A percentile compares a stretch with the other conserved stretches of the same genome.
Evolutionary conservation across 108 stramenopile species (phyloP).

Genomic region (Cafeteria roenbergensis): DNA sequence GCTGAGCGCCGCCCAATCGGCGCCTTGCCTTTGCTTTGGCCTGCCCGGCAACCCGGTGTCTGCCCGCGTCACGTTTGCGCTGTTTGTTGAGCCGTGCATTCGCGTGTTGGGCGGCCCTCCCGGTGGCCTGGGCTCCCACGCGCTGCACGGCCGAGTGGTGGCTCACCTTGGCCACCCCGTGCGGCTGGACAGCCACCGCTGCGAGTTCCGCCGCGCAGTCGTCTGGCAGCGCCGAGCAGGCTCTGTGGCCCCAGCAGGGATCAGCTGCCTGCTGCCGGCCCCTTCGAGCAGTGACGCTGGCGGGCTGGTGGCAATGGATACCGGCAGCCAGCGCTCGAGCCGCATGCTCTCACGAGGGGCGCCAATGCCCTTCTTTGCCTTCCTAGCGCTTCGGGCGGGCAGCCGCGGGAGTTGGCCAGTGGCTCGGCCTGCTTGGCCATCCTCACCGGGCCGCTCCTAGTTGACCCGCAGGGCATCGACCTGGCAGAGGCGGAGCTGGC

Average conservation of each 20-base stretch:
- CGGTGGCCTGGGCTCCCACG: too few species aligned
- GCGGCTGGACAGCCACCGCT: too few species aligned
- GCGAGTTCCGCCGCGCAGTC: too few species aligned
- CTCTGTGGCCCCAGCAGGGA: too few species aligned
- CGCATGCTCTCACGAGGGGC: slow-evolving; percentile 66
- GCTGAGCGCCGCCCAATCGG: slow-evolving; percentile 4
- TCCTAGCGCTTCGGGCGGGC: not conserved
- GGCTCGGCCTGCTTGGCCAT: too few species aligned
- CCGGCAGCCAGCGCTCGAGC: slow-evolving; percentile 67
- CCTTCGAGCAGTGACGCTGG: slow-evolving; percentile 10
- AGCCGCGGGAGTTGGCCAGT: too few species aligned
- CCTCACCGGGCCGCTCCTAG: not conserved
- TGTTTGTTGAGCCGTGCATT: slow-evolving; percentile 71
- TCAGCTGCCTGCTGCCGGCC: too few species aligned
- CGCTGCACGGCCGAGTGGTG: too few species aligned
- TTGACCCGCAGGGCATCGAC: not conserved
- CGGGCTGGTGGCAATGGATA: slow-evolving; percentile 48
- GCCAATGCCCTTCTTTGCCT: slow-evolving; percentile 54
- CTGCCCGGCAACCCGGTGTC: slow-evolving; percentile 92
- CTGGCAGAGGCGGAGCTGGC: too few species aligned
- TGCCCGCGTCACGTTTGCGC: slow-evolving; percentile 63
- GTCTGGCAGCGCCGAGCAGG: too few species aligned
- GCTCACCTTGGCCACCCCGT: too few species aligned
- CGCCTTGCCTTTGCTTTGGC: slow-evolving; percentile 37
- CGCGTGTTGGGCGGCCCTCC: slow-evolving; percentile 20